Evolutionary conservation across 192 early-diverging fungal species (phyloP), one percentile per base, ranked within the genome.

Genomic region (Coemansia sp.): DNA sequence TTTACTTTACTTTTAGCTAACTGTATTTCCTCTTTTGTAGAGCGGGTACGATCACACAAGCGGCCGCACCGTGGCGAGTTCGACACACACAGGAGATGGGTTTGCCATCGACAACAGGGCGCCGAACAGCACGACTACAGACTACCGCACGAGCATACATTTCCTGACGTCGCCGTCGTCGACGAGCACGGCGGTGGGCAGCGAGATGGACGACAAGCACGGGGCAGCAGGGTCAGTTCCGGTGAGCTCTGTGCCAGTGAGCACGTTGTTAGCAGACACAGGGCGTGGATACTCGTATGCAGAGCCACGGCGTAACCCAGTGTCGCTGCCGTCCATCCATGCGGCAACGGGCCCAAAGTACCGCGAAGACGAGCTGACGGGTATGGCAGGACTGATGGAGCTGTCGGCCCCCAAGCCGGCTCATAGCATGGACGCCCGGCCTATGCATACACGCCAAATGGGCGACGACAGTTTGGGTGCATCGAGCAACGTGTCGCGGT

Each of bases 371-470:
- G 77, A 80, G 62, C 64, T 80, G 19, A 74, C 77, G 0, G 77
- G 77, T 9, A 80, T 80, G 77, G 72, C 71, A 2, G 77, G 77
- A 19, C 65, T 80, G 68, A 80, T 80, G 77, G 77, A 80, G 65
- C 72, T 80, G 11, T 68, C 77, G 11, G 61, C 66, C 23, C 72
- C 62, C 55, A 36, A 57, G 28, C 51, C 48, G 8, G 62, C 44
- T 5, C 74, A 60, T 51, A 62, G 66, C 64, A 38, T 57, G 14
- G 74, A 68, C 31, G 50, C 74, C 10, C 21, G 44, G 52, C 40
- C 60, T 42, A 26, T 64, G 58, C 42, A 6, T 57, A 66, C 34
- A 59, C 25, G 25, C n/a, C n/a, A n/a, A n/a, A n/a, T 42, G 40
- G 40, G 12, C 40, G 40, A 42, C 4, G 61, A 77, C 42, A 79